A percentile compares a stretch with the other conserved stretches of the same genome.
These are phyloP conservation scores for Sphagnurus paluster DNA, from an alignment of 1,284 basidiomycete genomes.

Conservation along the genomic window DNA sequence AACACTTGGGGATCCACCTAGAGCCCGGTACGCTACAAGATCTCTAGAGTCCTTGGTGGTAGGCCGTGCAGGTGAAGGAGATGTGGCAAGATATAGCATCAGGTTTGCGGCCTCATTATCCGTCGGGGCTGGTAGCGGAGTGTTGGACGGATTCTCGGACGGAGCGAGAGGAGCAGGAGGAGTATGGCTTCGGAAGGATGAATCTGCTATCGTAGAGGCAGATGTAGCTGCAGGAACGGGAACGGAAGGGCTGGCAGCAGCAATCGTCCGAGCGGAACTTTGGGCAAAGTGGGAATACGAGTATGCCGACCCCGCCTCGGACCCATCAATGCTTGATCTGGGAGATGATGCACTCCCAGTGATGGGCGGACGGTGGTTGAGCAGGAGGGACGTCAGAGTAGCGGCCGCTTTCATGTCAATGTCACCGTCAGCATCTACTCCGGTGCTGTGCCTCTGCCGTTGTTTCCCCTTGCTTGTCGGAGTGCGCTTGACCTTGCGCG, in stretches of 20 bases:
- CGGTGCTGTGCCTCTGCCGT: conserved; percentile 36
- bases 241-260: conserved; percentile 27
- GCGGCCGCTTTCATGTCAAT: conserved; percentile 80
- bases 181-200: conserved; percentile 28
- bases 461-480: conserved; percentile 51
- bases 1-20: conserved; percentile 47
- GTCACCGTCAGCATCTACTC: conserved; percentile 49
- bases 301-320: conserved; percentile 53
- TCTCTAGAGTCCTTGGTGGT: conserved; percentile 54
- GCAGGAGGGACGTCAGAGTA: conserved; percentile 69
- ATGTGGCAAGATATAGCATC: conserved; percentile 78
- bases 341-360: conserved; percentile 60
- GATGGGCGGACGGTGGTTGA: conserved; percentile 60
- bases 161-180: conserved; percentile 26
- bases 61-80: conserved; percentile 73
- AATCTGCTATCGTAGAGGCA: conserved; percentile 19
- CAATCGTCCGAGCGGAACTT: conserved; percentile 52
- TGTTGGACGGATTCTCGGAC: conserved; percentile 24
- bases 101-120: conserved; percentile 80
- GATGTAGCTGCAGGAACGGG: conserved; percentile 19
- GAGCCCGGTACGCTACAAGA: conserved; percentile 50
- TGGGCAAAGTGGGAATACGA: conserved; percentile 63
- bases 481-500: conserved; percentile 38
- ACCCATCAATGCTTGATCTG: conserved; percentile 67
- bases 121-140: conserved; percentile 46